Evolutionary conservation across 768 basidiomycete species (phyloP).

Genomic region (Termitomyces eurrhizus): DNA sequence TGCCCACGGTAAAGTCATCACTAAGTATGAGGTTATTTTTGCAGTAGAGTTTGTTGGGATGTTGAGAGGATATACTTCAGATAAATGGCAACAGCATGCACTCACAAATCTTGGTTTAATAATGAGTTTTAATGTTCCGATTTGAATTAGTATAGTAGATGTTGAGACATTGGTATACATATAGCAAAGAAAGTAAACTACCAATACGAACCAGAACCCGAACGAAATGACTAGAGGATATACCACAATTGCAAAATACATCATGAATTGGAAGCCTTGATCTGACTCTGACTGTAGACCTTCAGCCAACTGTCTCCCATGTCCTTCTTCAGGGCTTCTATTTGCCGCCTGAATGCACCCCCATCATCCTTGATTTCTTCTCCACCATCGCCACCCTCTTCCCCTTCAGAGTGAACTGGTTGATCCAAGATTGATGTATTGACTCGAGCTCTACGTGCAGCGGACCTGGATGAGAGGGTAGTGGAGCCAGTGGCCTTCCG

Average conservation of each 20-base stretch:
- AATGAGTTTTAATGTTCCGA: background rate
- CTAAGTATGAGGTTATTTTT: background rate
- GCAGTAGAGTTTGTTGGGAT: background rate
- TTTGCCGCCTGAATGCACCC: conserved; percentile 70
- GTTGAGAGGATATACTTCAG: background rate
- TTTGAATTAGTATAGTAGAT: conserved; percentile 1
- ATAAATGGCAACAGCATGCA: background rate
- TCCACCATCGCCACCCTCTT: conserved; percentile 20
- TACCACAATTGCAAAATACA: background rate
- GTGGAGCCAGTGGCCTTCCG: conserved; percentile 20
- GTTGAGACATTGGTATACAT: background rate
- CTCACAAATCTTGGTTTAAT: background rate
- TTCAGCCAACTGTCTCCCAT: conserved; percentile 91
- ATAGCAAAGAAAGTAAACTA: background rate
- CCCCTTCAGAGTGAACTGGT: conserved; percentile 20
- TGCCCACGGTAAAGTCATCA: background rate
- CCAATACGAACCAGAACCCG: background rate
- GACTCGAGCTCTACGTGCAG: conserved; percentile 46
- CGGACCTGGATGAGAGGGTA: conserved; percentile 37
- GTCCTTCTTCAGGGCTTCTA: conserved; percentile 81
- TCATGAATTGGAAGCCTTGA: conserved; percentile 15
- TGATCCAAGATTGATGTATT: conserved; percentile 66
- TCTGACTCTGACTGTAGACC: conserved; percentile 67
- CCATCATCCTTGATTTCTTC: conserved; percentile 42
- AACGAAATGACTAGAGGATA: background rate